A percentile compares a stretch with the other conserved stretches of the same genome.
phyloP scores from a whole-genome alignment of 306 rosid genomes.

The Lathyrus oleraceus region DNA sequence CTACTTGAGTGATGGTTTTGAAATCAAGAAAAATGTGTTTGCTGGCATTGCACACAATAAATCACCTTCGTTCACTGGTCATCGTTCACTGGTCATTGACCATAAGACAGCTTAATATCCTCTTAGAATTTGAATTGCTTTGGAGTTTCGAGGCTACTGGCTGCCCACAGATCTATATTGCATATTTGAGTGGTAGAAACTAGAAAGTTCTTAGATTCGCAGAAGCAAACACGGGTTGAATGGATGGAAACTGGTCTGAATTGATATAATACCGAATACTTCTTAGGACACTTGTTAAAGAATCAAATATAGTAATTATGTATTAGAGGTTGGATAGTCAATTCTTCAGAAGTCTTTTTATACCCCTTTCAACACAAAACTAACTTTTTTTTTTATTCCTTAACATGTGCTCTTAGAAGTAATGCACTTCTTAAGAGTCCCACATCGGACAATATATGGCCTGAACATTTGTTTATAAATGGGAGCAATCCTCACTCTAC shows the following conservation, averaged over 20 bases:
- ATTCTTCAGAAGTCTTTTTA: too few relatives aligned
- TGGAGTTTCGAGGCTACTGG: not conserved
- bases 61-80: slow-evolving; percentile 9
- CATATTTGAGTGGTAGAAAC: slow-evolving; percentile 12
- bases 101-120: not conserved
- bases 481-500: too few relatives aligned
- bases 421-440: too few relatives aligned
- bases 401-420: too few relatives aligned
- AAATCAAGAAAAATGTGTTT: slow-evolving; percentile 10
- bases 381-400: too few relatives aligned
- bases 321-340: too few relatives aligned
- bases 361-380: too few relatives aligned
- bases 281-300: not conserved
- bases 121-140: slow-evolving; percentile 7
- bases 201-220: slow-evolving; percentile 16
- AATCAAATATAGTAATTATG: not conserved
- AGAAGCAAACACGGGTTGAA: slow-evolving; percentile 9
- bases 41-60: slow-evolving; percentile 1
- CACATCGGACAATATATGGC: too few relatives aligned
- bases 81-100: not conserved
- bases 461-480: too few relatives aligned
- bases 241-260: not conserved
- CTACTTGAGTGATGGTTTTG: not conserved
- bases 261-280: not conserved
- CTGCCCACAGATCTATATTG: slow-evolving; percentile 6